These are phyloP conservation scores for Rhodotorula diobovata DNA, from an alignment of 768 basidiomycete genomes.

Conservation along the genomic window DNA sequence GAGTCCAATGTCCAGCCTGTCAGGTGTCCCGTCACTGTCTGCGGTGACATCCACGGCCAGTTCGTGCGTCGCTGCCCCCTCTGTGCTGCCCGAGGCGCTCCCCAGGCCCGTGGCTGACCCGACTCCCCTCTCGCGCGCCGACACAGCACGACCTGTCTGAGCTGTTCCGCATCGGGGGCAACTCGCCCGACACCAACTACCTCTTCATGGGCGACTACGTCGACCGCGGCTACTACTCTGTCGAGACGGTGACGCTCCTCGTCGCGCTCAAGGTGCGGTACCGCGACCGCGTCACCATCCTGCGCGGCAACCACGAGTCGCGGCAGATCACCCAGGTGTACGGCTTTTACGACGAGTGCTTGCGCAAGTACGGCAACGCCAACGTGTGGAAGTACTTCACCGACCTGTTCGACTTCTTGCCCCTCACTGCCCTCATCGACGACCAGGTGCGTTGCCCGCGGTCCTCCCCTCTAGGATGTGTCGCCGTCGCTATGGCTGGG, in stretches of 20 bases:
- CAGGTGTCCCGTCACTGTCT: conserved; percentile 96
- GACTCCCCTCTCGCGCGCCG: neutral
- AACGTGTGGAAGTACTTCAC: conserved; percentile 99
- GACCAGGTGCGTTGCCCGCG: conserved; percentile 75
- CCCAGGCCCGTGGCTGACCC: too few relatives aligned
- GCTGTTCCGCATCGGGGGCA: conserved; percentile 95
- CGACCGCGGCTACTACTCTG: conserved; percentile 96
- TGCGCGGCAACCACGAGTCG: conserved; percentile 97
- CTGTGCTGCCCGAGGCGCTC: conserved; percentile 10
- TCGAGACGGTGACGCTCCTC: conserved; percentile 95
- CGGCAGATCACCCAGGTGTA: conserved; percentile 99
- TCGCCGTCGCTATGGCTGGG: neutral
- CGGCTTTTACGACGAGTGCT: conserved; percentile 98
- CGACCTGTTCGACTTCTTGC: conserved; percentile 95
- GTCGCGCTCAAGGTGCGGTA: conserved; percentile 97
- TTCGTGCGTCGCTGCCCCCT: conserved; percentile 65
- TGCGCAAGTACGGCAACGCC: conserved; percentile 98
- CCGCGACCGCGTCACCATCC: conserved; percentile 93
- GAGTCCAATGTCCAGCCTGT: conserved; percentile 99
- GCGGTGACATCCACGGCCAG: conserved; percentile 99
- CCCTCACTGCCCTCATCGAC: conserved; percentile 94
- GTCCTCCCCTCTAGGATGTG: neutral
- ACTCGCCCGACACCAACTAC: conserved; percentile 98
- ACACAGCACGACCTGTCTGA: conserved; percentile 95
- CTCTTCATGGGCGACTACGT: conserved; percentile 99